Percentiles rank a stretch among this genome's conserved stretches.
phyloP scores from a whole-genome alignment of 306 rosid genomes.

The Rosa lucieae region DNA sequence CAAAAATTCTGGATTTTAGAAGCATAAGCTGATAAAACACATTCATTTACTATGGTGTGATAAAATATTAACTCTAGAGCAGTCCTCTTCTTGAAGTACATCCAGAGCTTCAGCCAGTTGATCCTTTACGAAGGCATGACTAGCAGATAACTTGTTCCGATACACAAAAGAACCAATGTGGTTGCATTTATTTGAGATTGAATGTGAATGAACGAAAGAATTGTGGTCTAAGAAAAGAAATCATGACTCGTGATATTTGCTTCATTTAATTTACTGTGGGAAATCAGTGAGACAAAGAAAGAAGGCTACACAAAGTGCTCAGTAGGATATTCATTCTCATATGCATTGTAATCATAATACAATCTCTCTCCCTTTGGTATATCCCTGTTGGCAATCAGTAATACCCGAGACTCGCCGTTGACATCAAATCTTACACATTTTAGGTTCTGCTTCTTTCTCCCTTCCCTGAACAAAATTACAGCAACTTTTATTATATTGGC shows the following conservation, averaged over 20 bases:
- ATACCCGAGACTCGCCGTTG: conserved; percentile 74
- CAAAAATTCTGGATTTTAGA: neutral
- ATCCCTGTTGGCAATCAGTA: conserved; percentile 81
- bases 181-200: neutral
- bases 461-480: conserved; percentile 60
- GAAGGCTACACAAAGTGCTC: conserved; percentile 63
- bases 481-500: conserved; percentile 6
- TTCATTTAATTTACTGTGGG: conserved; percentile 10
- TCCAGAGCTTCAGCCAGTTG: neutral
- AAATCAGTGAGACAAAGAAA: neutral
- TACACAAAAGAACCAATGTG: neutral
- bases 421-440: conserved; percentile 81
- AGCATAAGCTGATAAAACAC: neutral
- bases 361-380: conserved; percentile 88
- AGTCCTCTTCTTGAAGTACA: neutral
- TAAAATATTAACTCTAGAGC: neutral
- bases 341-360: conserved; percentile 91
- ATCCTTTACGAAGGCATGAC: neutral
- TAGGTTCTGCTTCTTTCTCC: conserved; percentile 85
- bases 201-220: neutral
- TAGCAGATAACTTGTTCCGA: neutral
- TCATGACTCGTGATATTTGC: neutral
- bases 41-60: neutral
- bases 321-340: conserved; percentile 90
- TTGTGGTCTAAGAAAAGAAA: neutral